Evolutionary conservation across 1,284 basidiomycete genomes (phyloP), one percentile per base, ranked within the genome.

Genomic region (Puccinia horiana): DNA sequence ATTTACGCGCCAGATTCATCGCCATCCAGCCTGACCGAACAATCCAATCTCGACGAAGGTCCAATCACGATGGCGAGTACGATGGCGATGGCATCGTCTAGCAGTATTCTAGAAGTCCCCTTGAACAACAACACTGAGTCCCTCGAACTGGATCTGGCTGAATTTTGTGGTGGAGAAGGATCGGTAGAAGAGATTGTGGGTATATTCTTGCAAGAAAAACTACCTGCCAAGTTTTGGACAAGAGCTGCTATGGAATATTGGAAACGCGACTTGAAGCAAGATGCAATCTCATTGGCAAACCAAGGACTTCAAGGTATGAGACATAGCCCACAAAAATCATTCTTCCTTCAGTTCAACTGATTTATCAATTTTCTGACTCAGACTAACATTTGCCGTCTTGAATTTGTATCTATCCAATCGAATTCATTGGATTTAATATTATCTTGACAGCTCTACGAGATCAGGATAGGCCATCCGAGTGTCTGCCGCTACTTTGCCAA

Each of bases 91-190:
- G 23, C 52, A 72, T 44, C 78, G 14, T 80, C 52, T 6, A 80
- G n/a, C n/a, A n/a, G 42, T 52, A 80, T 80, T 29, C 65, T 80
- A 16, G 78, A 80, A 52, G 78, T 80, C 18, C 78, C 78, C 8
- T 40, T 80, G 16, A 80, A 80, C 37, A 80, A 80, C 52, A 80
- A 80, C 52, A 80, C 78, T 35, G 78, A 80, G 61, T 80, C 78
- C 56, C 54, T 80, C 23, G 78, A 80, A 49, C 54, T 80, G 9
- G 78, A 80, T 67, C 54, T 80, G 1, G 69, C 63, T 44, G 78
- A 80, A 73, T 56, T 80, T 47, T 80, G 78, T 73, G 78, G 69
- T 23, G 69, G 67, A 11, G 78, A 72, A 58, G 65, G 67, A 18
- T 72, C 78, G 20, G 78, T 80, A 18, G 69, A 80, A 40, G 78